phyloP scores from a whole-genome alignment of 2,329 filamentous ascomycete genomes.

The Teratosphaeria zuluensis region DNA sequence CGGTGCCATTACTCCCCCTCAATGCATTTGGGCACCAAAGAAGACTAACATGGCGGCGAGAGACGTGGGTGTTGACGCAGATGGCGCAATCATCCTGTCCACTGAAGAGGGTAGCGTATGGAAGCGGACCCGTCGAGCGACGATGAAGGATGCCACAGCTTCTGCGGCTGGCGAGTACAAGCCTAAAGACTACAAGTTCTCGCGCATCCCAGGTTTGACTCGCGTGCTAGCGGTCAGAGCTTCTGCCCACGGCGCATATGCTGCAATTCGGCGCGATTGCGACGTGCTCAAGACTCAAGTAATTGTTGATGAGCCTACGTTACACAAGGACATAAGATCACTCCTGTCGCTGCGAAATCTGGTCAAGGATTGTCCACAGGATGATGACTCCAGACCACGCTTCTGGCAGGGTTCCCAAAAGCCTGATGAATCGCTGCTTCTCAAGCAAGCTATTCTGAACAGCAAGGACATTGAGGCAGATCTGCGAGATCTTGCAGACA shows the following conservation, averaged over 20 bases:
- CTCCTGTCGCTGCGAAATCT: conserved; percentile 61
- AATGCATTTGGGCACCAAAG: conserved; percentile 79
- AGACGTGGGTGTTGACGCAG: conserved; percentile 81
- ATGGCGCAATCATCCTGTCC: conserved; percentile 89
- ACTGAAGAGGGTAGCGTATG: conserved; percentile 90
- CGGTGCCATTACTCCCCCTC: conserved; percentile 65
- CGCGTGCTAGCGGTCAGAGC: conserved; percentile 75
- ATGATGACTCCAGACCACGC: conserved; percentile 36
- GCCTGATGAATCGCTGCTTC: conserved; percentile 37
- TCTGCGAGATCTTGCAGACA: conserved; percentile 42
- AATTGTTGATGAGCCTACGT: conserved; percentile 51
- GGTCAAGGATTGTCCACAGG: conserved; percentile 11
- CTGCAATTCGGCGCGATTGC: conserved; percentile 74
- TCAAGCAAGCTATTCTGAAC: conserved; percentile 50
- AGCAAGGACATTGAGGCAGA: conserved; percentile 60
- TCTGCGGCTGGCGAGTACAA: conserved; percentile 46
- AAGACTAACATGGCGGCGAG: conserved; percentile 75
- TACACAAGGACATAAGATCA: conserved; percentile 65
- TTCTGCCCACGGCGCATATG: conserved; percentile 82
- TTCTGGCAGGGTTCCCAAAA: conserved; percentile 40
- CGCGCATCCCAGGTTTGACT: conserved; percentile 78
- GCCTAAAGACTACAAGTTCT: conserved; percentile 89
- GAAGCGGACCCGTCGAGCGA: conserved; percentile 73
- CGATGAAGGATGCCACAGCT: conserved; percentile 58
- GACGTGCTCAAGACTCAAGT: conserved; percentile 69